phyloP scores from a whole-genome alignment of 768 basidiomycete genomes.

The Calocybe cyanea region DNA sequence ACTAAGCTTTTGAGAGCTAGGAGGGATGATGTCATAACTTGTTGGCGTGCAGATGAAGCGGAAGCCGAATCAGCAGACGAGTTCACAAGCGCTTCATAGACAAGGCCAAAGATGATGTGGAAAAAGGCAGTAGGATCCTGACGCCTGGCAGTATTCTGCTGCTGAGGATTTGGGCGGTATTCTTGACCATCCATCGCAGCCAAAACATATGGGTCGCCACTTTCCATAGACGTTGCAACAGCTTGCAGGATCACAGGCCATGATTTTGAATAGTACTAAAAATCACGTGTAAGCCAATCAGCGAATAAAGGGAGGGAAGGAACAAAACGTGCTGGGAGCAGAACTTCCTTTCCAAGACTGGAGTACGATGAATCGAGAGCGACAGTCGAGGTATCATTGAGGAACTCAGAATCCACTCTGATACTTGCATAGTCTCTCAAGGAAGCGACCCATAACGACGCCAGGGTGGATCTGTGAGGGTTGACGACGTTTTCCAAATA shows the following conservation, averaged over 20 bases:
- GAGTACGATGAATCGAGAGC: slow-evolving; percentile 81
- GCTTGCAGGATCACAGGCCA: slow-evolving; percentile 86
- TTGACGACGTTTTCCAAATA: slow-evolving; percentile 82
- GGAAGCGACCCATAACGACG: slow-evolving; percentile 82
- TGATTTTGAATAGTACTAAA: slow-evolving; percentile 81
- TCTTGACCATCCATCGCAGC: slow-evolving; percentile 83
- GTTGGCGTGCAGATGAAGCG: slow-evolving; percentile 35
- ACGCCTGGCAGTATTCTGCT: slow-evolving; percentile 25
- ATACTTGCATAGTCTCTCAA: slow-evolving; percentile 92
- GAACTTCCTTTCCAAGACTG: slow-evolving; percentile 85
- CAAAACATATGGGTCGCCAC: slow-evolving; percentile 60
- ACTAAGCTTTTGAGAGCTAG: slow-evolving; percentile 81
- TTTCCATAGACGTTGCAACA: slow-evolving; percentile 74
- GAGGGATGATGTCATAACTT: slow-evolving; percentile 58
- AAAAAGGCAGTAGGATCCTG: slow-evolving; percentile 79
- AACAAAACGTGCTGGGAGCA: slow-evolving; percentile 70
- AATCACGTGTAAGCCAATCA: slow-evolving; percentile 1
- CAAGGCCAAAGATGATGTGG: slow-evolving; percentile 88
- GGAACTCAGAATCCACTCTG: slow-evolving; percentile 82
- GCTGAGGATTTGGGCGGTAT: slow-evolving; percentile 19
- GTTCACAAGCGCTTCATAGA: slow-evolving; percentile 80
- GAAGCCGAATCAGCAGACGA: slow-evolving; percentile 58
- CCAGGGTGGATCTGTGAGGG: slow-evolving; percentile 71
- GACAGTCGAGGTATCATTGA: slow-evolving; percentile 70
- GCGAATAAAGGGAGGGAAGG: too few species aligned